These are phyloP conservation scores for Populus tomentosa DNA, from an alignment of 441 rosid species.

Conservation along the genomic window DNA sequence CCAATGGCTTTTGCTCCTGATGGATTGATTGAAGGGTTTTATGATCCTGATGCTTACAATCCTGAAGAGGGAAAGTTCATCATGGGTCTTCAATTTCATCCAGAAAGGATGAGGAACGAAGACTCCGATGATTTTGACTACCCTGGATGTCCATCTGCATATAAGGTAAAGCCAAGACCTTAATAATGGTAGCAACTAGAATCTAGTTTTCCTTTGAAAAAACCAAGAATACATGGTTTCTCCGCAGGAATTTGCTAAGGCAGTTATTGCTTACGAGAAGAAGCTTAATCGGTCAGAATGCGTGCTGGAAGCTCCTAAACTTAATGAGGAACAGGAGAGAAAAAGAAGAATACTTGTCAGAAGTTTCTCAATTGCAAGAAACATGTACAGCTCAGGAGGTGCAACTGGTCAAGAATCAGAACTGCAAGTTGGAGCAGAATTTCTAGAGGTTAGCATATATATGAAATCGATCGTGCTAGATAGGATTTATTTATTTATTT, in stretches of 20 bases:
- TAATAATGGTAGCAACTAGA: not conserved
- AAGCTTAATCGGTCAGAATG: conserved; percentile 47
- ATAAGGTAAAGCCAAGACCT: conserved; percentile 35
- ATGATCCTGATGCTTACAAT: conserved; percentile 50
- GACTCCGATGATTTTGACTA: conserved; percentile 48
- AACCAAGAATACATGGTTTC: not conserved
- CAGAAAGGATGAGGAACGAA: conserved; percentile 41
- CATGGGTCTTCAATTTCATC: conserved; percentile 61
- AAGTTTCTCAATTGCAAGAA: conserved; percentile 80
- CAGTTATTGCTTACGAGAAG: conserved; percentile 81
- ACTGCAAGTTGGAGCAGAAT: conserved; percentile 60
- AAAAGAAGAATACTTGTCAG: conserved; percentile 50
- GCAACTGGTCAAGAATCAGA: conserved; percentile 44
- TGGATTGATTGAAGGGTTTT: conserved; percentile 53
- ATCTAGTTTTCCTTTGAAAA: not conserved
- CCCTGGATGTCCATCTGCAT: conserved; percentile 68
- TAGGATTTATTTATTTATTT: not conserved
- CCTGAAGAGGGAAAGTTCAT: conserved; percentile 59
- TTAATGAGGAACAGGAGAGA: conserved; percentile 58
- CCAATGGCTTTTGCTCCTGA: conserved; percentile 62
- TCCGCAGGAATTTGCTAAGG: conserved; percentile 81
- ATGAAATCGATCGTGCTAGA: not conserved
- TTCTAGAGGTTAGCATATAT: conserved; percentile 50
- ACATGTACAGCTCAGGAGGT: conserved; percentile 49
- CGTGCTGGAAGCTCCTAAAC: conserved; percentile 39